phyloP scores from a whole-genome alignment of 768 basidiomycete genomes.

The Tephrocybe sp. region DNA sequence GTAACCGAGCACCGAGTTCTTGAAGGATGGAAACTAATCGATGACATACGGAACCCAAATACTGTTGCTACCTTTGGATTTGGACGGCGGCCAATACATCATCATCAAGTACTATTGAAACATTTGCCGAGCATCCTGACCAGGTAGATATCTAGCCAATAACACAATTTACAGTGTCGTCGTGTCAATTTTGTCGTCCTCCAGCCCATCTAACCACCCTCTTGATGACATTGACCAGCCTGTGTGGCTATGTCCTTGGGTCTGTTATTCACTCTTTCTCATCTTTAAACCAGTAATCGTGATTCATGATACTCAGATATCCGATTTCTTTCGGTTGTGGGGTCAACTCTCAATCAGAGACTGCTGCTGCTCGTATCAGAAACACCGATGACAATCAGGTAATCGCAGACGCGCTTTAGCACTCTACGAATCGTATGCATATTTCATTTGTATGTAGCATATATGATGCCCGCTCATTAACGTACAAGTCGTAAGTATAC shows the following conservation, averaged over 20 bases:
- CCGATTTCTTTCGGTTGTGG: too few species aligned
- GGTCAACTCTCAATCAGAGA: too few species aligned
- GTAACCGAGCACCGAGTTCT: slow-evolving; percentile 32
- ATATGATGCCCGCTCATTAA: neutral
- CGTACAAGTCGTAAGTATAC: neutral
- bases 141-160: neutral
- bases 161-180: neutral
- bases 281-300: neutral
- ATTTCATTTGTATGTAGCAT: too few species aligned
- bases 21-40: slow-evolving; percentile 23
- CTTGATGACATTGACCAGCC: neutral
- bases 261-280: too few species aligned
- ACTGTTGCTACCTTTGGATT: slow-evolving; percentile 21
- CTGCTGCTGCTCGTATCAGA: too few species aligned
- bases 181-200: neutral
- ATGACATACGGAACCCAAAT: slow-evolving; percentile 14
- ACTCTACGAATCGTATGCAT: neutral
- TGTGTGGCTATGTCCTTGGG: neutral
- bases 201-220: neutral
- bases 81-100: slow-evolving; percentile 17
- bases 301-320: neutral
- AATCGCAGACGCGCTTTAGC: too few species aligned
- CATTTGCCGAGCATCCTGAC: neutral
- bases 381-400: too few species aligned
- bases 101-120: neutral